A percentile compares a stretch with the other conserved stretches of the same genome.
Conservation (phyloP, 371 early-diverging fungal genomes). For the Syncephalastrum sp. region DNA sequence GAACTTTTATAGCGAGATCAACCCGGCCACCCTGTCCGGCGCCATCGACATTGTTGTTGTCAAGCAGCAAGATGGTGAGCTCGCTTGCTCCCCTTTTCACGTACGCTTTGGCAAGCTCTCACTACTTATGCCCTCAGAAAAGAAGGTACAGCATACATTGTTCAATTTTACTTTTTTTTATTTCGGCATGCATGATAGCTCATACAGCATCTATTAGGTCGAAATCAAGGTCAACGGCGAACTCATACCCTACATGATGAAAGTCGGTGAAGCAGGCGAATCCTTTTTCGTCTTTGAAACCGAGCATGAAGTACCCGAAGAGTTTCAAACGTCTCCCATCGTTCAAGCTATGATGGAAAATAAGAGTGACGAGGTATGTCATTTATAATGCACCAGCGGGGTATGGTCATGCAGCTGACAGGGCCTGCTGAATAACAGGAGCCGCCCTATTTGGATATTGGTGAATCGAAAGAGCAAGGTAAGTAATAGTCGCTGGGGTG, state of each 20-base stretch:
- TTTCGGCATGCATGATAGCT: constrained; percentile 4
- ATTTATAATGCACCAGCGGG: not conserved
- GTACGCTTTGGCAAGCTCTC: constrained; percentile 96
- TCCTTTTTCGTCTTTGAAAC: constrained; percentile 97
- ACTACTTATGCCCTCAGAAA: constrained; percentile 84
- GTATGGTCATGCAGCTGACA: not conserved
- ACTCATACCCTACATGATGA: constrained; percentile 84
- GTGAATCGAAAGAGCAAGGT: constrained; percentile 29
- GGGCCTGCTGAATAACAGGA: constrained; percentile 22
- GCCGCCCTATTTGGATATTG: constrained; percentile 50
- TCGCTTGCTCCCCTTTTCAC: constrained; percentile 94
- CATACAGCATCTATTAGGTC: constrained; percentile 50
- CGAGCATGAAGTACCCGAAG: constrained; percentile 83
- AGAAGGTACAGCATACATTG: constrained; percentile 52
- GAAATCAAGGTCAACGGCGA: constrained; percentile 91
- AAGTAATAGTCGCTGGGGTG: not conserved
- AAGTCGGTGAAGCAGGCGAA: constrained; percentile 97
- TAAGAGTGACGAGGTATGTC: constrained; percentile 37
- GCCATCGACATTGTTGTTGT: constrained; percentile 97
- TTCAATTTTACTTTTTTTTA: not conserved
- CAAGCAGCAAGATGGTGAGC: constrained; percentile 71
- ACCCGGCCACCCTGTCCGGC: constrained; percentile 96
- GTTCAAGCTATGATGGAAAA: constrained; percentile 57
- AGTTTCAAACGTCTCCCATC: constrained; percentile 91
- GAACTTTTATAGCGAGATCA: constrained; percentile 93